phyloP scores from a whole-genome alignment of 805 yeast genomes.

The Nakazawaea peltata region DNA sequence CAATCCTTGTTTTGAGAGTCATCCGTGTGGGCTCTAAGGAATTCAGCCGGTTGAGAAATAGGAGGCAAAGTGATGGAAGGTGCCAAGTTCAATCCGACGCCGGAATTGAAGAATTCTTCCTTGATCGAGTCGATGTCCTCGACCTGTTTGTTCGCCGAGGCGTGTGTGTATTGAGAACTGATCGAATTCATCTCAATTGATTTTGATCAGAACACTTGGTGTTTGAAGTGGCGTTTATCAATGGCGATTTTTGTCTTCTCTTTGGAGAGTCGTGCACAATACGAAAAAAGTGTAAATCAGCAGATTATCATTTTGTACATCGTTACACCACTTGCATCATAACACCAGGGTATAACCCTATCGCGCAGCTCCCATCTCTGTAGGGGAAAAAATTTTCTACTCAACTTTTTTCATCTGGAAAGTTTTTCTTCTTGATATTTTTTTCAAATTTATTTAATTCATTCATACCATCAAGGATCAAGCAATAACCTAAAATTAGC shows the following conservation, averaged over 20 bases:
- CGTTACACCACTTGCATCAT: neutral
- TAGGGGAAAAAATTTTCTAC: neutral
- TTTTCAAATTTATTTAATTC: slow-evolving; percentile 1
- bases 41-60: slow-evolving; percentile 82
- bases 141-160: slow-evolving; percentile 9
- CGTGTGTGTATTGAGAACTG: slow-evolving; percentile 19
- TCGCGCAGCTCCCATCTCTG: no score
- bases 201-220: no score
- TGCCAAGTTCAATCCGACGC: slow-evolving; percentile 28
- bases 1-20: slow-evolving; percentile 90
- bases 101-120: slow-evolving; percentile 10
- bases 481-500: slow-evolving; percentile 7
- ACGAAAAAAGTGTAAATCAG: no score
- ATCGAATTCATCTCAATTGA: slow-evolving; percentile 24
- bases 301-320: neutral
- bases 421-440: neutral
- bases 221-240: slow-evolving; percentile 2
- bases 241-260: neutral
- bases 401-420: neutral
- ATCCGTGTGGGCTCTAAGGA: slow-evolving; percentile 96
- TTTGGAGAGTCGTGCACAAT: no score
- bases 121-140: slow-evolving; percentile 6
- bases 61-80: slow-evolving; percentile 75
- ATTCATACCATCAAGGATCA: slow-evolving; percentile 8
- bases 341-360: no score